A percentile compares a stretch with the other conserved stretches of the same genome.
These are phyloP conservation scores for Vigna reflexopilosa DNA, from an alignment of 306 rosid species.

Conservation along the genomic window DNA sequence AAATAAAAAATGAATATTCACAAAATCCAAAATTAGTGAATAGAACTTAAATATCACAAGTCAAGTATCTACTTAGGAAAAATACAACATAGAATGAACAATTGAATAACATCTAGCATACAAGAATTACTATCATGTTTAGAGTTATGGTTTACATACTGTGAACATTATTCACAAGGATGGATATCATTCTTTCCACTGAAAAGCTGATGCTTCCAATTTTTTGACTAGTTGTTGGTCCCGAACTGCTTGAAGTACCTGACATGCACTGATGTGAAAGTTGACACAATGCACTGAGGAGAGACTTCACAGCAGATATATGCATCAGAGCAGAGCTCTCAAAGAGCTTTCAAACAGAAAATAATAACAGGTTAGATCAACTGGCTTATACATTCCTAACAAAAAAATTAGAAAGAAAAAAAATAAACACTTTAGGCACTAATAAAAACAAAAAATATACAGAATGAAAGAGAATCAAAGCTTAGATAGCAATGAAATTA, in stretches of 20 bases:
- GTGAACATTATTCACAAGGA: slow-evolving; percentile 92
- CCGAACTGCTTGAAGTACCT: slow-evolving; percentile 65
- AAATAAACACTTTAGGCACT: not conserved
- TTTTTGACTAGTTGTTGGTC: slow-evolving; percentile 77
- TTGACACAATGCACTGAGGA: slow-evolving; percentile 89
- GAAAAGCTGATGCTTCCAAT: slow-evolving; percentile 90
- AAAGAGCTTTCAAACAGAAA: slow-evolving; percentile 71
- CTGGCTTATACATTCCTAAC: slow-evolving; percentile 26
- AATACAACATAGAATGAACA: slow-evolving; percentile 24
- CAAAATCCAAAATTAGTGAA: slow-evolving; percentile 16
- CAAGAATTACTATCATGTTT: slow-evolving; percentile 28
- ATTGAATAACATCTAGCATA: slow-evolving; percentile 37
- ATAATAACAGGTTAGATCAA: slow-evolving; percentile 52
- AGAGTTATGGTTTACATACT: slow-evolving; percentile 63
- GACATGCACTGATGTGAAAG: slow-evolving; percentile 85
- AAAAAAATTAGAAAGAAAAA: slow-evolving; percentile 21
- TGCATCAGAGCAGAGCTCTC: slow-evolving; percentile 97
- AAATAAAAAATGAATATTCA: slow-evolving; percentile 24
- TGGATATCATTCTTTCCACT: slow-evolving; percentile 94
- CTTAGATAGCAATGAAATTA: slow-evolving; percentile 12
- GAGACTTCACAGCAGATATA: slow-evolving; percentile 90
- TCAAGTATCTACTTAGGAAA: slow-evolving; percentile 11
- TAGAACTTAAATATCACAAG: slow-evolving; percentile 36
- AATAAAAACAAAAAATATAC: slow-evolving; percentile 14
- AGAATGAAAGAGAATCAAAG: slow-evolving; percentile 16